These are phyloP conservation scores for Neopestalotiopsis rosae DNA, from an alignment of 2,329 filamentous ascomycete genomes.

Conservation along the genomic window DNA sequence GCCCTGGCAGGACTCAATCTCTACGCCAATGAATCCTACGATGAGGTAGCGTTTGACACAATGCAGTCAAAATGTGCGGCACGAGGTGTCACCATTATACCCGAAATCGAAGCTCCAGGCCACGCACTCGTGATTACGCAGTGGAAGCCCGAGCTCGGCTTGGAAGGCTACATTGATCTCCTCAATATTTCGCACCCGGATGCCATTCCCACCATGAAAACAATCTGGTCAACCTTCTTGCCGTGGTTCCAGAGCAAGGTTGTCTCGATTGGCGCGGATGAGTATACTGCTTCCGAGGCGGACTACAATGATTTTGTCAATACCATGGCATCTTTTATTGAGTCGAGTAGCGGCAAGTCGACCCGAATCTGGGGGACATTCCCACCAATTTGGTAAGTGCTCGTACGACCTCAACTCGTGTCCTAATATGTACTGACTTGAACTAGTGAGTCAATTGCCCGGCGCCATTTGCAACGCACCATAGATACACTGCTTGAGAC, in stretches of 20 bases:
- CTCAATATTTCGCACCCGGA: constrained; percentile 61
- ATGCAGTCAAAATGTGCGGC: constrained; percentile 58
- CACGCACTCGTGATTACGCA: constrained; percentile 62
- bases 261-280: constrained; percentile 62
- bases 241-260: constrained; percentile 62
- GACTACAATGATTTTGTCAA: constrained; percentile 61
- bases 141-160: constrained; percentile 62
- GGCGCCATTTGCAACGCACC: not conserved
- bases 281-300: constrained; percentile 51
- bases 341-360: constrained; percentile 42
- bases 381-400: constrained; percentile 43
- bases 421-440: not conserved
- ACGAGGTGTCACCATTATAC: constrained; percentile 62
- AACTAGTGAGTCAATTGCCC: not conserved
- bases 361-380: constrained; percentile 64
- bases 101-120: constrained; percentile 65
- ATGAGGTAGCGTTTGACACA: constrained; percentile 53
- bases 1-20: constrained; percentile 55
- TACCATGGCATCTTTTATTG: constrained; percentile 54
- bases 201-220: constrained; percentile 56
- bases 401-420: constrained; percentile 25
- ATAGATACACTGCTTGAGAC: no score
- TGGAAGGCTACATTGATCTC: constrained; percentile 51
- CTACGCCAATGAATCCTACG: constrained; percentile 60
- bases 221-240: constrained; percentile 58